These are phyloP conservation scores for Phialophora tarda DNA, from an alignment of 2,329 filamentous ascomycete genomes.

Conservation along the genomic window DNA sequence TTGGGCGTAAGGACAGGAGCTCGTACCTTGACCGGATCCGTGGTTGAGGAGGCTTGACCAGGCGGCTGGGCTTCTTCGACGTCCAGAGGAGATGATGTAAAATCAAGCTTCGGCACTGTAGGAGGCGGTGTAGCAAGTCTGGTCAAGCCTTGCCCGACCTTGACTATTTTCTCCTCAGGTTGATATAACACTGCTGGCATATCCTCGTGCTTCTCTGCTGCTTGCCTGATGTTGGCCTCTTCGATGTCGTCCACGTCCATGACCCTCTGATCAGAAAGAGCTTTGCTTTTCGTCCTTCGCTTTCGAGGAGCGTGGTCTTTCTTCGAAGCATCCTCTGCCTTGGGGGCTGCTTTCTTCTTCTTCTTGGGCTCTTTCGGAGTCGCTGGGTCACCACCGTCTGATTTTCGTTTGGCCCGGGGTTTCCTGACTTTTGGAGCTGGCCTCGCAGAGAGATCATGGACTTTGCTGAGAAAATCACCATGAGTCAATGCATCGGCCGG, in stretches of 20 bases:
- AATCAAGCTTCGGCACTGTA: constrained; percentile 10
- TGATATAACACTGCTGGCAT: not conserved
- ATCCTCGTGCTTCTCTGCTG: not conserved
- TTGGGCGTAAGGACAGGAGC: constrained; percentile 14
- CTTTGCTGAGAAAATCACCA: constrained; percentile 37
- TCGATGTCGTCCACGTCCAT: constrained; percentile 39
- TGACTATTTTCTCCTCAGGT: not conserved
- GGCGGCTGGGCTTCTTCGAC: not conserved
- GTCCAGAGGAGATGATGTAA: not conserved
- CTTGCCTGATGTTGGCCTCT: not conserved
- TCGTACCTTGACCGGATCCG: not conserved
- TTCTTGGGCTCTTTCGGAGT: constrained; percentile 33
- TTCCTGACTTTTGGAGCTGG: constrained; percentile 36
- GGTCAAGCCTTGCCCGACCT: not conserved
- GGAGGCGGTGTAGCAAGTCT: constrained; percentile 9
- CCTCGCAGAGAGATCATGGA: constrained; percentile 37
- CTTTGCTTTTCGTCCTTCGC: not conserved
- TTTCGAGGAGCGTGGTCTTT: constrained; percentile 7
- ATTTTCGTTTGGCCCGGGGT: constrained; percentile 31
- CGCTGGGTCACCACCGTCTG: constrained; percentile 17
- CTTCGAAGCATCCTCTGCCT: constrained; percentile 15
- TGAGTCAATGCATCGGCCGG: constrained; percentile 24
- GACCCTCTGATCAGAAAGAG: constrained; percentile 24
- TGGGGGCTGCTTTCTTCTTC: constrained; percentile 30
- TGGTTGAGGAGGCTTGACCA: not conserved